Conservation (phyloP, 139 green algal species). For the Pleodorina starrii region DNA sequence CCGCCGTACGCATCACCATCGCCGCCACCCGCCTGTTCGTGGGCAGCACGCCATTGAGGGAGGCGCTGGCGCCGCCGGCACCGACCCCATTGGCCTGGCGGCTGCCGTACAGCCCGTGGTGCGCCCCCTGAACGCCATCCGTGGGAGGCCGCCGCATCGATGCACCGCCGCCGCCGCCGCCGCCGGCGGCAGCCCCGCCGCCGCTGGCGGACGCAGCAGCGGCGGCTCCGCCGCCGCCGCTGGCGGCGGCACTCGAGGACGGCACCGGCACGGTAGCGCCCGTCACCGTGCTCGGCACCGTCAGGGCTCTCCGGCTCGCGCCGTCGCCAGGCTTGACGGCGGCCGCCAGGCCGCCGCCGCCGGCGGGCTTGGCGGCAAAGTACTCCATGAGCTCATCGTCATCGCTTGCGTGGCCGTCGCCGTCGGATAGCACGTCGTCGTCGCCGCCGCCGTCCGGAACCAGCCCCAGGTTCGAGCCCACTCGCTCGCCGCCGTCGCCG, state of each 20-base stretch:
- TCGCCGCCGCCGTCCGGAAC: background rate
- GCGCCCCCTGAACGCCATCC: background rate
- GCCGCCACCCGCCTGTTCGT: background rate
- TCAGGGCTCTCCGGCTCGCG: background rate
- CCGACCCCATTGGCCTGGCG: background rate
- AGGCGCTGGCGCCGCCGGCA: background rate
- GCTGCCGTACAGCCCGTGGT: conserved; percentile 7
- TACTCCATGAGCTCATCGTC: conserved; percentile 44
- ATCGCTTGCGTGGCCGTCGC: conserved; percentile 3
- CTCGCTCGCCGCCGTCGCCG: background rate
- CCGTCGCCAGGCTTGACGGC: background rate
- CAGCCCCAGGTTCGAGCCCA: background rate
- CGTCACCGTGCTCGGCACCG: background rate
- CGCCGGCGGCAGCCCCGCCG: background rate
- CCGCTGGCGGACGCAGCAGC: background rate
- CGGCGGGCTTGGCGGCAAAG: conserved; percentile 3
- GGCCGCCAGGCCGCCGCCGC: background rate
- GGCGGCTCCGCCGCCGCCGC: background rate
- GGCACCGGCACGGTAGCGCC: background rate
- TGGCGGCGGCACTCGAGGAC: background rate
- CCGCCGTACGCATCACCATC: background rate
- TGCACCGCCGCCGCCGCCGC: background rate
- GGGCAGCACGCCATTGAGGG: background rate
- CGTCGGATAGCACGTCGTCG: background rate
- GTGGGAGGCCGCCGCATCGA: background rate